phyloP scores from a whole-genome alignment of 73 alveolate species.

The Uronychia setigera region DNA sequence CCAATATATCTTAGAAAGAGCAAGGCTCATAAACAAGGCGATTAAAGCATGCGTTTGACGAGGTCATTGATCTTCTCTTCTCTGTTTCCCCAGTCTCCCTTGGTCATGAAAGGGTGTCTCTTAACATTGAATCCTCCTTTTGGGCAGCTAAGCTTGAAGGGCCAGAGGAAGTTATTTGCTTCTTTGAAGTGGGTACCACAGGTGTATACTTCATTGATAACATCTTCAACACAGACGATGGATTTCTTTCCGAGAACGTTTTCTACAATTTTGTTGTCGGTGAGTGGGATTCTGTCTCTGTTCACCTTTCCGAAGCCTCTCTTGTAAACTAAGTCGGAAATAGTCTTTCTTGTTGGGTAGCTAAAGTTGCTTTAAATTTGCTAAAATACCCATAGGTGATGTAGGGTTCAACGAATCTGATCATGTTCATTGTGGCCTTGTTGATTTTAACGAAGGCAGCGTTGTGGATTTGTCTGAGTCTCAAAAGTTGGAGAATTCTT shows the following conservation, averaged over 20 bases:
- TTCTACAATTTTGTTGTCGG: constrained; percentile 91
- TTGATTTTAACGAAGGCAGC: constrained; percentile 90
- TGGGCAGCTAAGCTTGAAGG: constrained; percentile 92
- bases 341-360: constrained; percentile 86
- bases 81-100: constrained; percentile 98
- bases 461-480: constrained; percentile 93
- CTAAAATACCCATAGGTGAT: constrained; percentile 78
- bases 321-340: constrained; percentile 91
- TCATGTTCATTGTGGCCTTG: constrained; percentile 95
- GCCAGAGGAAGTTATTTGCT: constrained; percentile 96
- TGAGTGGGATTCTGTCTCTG: constrained; percentile 91
- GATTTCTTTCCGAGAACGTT: constrained; percentile 91
- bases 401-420: constrained; percentile 88
- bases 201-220: constrained; percentile 93
- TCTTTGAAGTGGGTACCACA: constrained; percentile 95
- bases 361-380: constrained; percentile 10
- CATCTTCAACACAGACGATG: constrained; percentile 94
- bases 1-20: constrained; percentile 23
- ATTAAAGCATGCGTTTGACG: constrained; percentile 89
- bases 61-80: constrained; percentile 91
- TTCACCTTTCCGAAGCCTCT: constrained; percentile 95
- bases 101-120: constrained; percentile 84
- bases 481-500: constrained; percentile 85
- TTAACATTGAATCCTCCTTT: constrained; percentile 88
- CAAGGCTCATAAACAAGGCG: neutral